phyloP scores from a whole-genome alignment of 2,329 filamentous ascomycete species.

The Colletotrichum godetiae region DNA sequence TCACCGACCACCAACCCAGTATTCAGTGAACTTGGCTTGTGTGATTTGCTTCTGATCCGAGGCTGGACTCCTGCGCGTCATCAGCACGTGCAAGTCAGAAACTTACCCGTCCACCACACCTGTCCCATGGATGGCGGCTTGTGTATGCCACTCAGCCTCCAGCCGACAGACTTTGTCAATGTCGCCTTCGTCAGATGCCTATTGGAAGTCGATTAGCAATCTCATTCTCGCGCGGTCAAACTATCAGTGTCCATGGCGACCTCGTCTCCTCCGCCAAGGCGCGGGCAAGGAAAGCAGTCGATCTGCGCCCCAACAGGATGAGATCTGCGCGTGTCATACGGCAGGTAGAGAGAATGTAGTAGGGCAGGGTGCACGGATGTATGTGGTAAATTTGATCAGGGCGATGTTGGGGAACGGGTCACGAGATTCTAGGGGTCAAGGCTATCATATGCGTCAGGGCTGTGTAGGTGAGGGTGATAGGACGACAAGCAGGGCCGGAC shows the following conservation, averaged over 20 bases:
- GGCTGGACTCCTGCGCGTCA: neutral
- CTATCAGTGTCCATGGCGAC: neutral
- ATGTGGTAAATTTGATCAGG: constrained; percentile 7
- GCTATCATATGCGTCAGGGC: constrained; percentile 22
- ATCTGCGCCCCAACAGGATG: neutral
- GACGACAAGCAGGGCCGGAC: constrained; percentile 1
- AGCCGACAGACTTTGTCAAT: neutral
- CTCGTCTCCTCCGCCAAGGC: neutral
- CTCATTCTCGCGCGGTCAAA: neutral
- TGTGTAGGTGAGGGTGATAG: constrained; percentile 24
- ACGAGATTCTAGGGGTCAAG: constrained; percentile 15
- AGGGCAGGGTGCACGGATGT: constrained; percentile 1
- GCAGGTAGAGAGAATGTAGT: neutral
- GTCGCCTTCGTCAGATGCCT: neutral
- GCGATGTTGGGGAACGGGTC: constrained; percentile 13
- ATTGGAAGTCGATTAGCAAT: constrained; percentile 7
- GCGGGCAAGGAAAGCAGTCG: neutral
- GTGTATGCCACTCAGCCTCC: neutral
- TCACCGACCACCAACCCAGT: neutral
- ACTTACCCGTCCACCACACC: neutral
- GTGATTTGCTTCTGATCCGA: neutral
- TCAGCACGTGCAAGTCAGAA: neutral
- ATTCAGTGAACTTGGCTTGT: neutral
- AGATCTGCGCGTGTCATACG: neutral
- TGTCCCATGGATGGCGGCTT: neutral